A percentile compares a stretch with the other conserved stretches of the same genome.
These are phyloP conservation scores for Penicillium frequentans DNA, from an alignment of 2,329 filamentous ascomycete genomes.

Conservation along the genomic window DNA sequence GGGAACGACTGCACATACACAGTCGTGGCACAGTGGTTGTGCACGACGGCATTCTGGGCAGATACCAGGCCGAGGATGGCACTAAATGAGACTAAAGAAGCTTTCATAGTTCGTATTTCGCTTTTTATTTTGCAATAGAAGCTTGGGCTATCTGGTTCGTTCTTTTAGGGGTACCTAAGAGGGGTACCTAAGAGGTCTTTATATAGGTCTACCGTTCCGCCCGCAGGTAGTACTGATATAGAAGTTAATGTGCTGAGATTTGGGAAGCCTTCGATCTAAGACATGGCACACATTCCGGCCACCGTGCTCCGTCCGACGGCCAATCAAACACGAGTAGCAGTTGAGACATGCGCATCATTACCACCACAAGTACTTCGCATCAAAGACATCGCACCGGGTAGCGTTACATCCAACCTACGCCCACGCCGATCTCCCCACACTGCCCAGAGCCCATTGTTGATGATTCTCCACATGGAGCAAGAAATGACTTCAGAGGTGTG, in stretches of 20 bases:
- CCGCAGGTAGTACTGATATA: too few relatives aligned
- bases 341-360: slow-evolving; percentile 24
- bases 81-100: slow-evolving; percentile 15
- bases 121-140: slow-evolving; percentile 9
- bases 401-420: slow-evolving; percentile 14
- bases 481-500: background rate
- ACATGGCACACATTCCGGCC: slow-evolving; percentile 18
- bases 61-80: slow-evolving; percentile 20
- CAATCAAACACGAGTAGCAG: slow-evolving; percentile 14
- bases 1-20: slow-evolving; percentile 28
- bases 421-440: slow-evolving; percentile 5
- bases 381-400: slow-evolving; percentile 7
- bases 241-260: too few relatives aligned
- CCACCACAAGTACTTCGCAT: slow-evolving; percentile 16
- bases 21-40: slow-evolving; percentile 21
- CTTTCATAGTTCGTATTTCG: slow-evolving; percentile 18
- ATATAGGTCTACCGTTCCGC: background rate
- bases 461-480: background rate
- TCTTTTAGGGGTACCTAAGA: too few relatives aligned
- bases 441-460: background rate
- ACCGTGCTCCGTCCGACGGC: slow-evolving; percentile 6
- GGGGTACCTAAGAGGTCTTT: background rate
- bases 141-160: background rate
- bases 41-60: slow-evolving; percentile 24
- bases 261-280: slow-evolving; percentile 14